Evolutionary conservation across 2,329 filamentous ascomycete genomes (phyloP).

Genomic region (Ceratocystis cubensis): DNA sequence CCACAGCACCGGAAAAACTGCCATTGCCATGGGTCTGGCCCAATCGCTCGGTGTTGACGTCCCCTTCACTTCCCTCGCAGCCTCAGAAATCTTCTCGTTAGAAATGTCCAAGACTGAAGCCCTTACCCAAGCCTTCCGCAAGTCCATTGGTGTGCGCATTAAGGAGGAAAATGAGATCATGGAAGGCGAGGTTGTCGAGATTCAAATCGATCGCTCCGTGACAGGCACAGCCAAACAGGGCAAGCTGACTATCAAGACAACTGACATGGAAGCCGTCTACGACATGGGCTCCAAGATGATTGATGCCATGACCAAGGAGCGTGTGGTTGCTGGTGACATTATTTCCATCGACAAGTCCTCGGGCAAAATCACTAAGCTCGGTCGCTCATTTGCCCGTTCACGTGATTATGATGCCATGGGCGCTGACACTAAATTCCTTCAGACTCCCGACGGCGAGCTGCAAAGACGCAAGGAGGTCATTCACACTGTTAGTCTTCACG

Average conservation of each 20-base stretch:
- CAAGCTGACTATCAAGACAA: slow-evolving; percentile 98
- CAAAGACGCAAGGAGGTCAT: slow-evolving; percentile 96
- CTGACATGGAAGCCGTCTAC: slow-evolving; percentile 98
- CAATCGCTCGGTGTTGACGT: slow-evolving; percentile 90
- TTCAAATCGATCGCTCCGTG: slow-evolving; percentile 93
- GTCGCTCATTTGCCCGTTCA: slow-evolving; percentile 84
- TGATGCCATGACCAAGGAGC: slow-evolving; percentile 98
- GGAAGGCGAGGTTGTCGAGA: slow-evolving; percentile 97
- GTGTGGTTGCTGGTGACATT: slow-evolving; percentile 95
- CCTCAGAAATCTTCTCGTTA: slow-evolving; percentile 94
- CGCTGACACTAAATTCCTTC: slow-evolving; percentile 92
- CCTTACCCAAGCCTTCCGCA: slow-evolving; percentile 95
- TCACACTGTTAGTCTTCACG: slow-evolving; percentile 91
- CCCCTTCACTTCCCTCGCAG: slow-evolving; percentile 89
- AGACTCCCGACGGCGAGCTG: slow-evolving; percentile 92
- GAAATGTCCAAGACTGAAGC: slow-evolving; percentile 99
- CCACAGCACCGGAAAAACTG: slow-evolving; percentile 88
- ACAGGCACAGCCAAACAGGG: slow-evolving; percentile 96
- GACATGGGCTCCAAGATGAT: slow-evolving; percentile 99
- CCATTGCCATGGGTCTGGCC: slow-evolving; percentile 97
- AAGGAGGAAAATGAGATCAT: slow-evolving; percentile 99
- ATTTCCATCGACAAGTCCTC: slow-evolving; percentile 98
- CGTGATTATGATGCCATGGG: slow-evolving; percentile 99
- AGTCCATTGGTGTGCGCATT: slow-evolving; percentile 94
- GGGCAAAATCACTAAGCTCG: slow-evolving; percentile 94